Evolutionary conservation across 2,329 filamentous ascomycete species (phyloP), one percentile per base, ranked within the genome.

Genomic region (Teratosphaeria zuluensis): DNA sequence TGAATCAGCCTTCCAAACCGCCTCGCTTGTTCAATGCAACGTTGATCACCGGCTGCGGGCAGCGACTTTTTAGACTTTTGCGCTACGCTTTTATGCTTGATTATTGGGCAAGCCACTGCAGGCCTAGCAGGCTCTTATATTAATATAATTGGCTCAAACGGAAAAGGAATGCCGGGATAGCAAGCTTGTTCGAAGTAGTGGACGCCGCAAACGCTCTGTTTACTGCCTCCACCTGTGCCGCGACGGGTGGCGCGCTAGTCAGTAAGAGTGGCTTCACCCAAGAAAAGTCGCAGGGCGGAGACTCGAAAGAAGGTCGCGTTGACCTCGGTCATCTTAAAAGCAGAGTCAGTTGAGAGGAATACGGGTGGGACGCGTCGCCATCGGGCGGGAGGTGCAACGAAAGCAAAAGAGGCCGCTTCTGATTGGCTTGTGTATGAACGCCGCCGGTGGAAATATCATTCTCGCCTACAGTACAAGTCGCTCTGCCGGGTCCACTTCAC

Each of bases 41-140:
- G 53, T 28, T 58, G 56, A 56, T 59, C 53, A 56, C 24, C 31
- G 35, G 57, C 55, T n/a, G 42, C 53, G n/a, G 42, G 28, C n/a
- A 52, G 31, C 32, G 42, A 31, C n/a, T 21, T n/a, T 21, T 33
- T 59, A 59, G 54, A 51, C 21, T 59, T 59, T 11, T 3, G 28
- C 58, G 33, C 58, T 59, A 59, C 30, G 54, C 19, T 51, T 33
- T 32, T 53, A 53, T 55, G 53, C 28, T 24, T 38, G 28, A 33
- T 54, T 5, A 33, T 8, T 54, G 19, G 53, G 31, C 21, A n/a
- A 28, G 21, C 21, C 28, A 30, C 2, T 21, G 19, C 28, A 54
- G 21, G 53, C 53, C 12, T 38, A 19, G 53, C 19, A 19, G 16
- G 6, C 53, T 11, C 33, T 38, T 31, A 14, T 12, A 4, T 19